phyloP scores from a whole-genome alignment of 805 yeast genomes.

The Teunomyces aglyptinius region DNA sequence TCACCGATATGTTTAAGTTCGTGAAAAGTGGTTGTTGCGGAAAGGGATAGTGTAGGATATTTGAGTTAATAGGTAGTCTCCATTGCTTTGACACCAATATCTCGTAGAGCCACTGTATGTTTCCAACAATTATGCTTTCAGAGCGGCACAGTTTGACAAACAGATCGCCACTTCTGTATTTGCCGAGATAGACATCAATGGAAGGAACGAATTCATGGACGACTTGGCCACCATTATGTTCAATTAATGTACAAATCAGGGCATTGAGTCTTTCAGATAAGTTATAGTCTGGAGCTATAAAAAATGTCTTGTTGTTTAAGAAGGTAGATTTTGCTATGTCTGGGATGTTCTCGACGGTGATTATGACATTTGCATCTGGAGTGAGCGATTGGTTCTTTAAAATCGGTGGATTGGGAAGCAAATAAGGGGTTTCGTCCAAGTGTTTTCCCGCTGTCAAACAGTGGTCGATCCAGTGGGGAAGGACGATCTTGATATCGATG shows the following conservation, averaged over 20 bases:
- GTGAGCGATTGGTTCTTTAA: neutral
- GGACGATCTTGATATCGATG: slow-evolving; percentile 55
- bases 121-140: slow-evolving; percentile 53
- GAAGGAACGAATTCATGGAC: slow-evolving; percentile 18
- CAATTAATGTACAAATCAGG: slow-evolving; percentile 45
- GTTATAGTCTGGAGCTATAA: slow-evolving; percentile 53
- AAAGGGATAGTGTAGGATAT: slow-evolving; percentile 70
- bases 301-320: slow-evolving; percentile 47
- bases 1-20: slow-evolving; percentile 58
- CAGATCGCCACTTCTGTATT: slow-evolving; percentile 56
- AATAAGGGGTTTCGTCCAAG: slow-evolving; percentile 54
- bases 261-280: slow-evolving; percentile 43
- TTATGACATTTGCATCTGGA: slow-evolving; percentile 7
- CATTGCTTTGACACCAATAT: slow-evolving; percentile 56
- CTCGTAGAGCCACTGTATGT: slow-evolving; percentile 72
- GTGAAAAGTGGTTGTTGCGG: slow-evolving; percentile 53
- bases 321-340: slow-evolving; percentile 20
- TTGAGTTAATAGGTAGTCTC: slow-evolving; percentile 50
- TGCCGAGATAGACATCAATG: slow-evolving; percentile 55
- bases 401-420: slow-evolving; percentile 34
- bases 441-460: slow-evolving; percentile 54
- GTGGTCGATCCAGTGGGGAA: slow-evolving; percentile 78
- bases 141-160: slow-evolving; percentile 46
- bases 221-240: slow-evolving; percentile 54
- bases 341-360: slow-evolving; percentile 10